Evolutionary conservation across 1,284 basidiomycete genomes (phyloP).

Genomic region (Athelia psychrophila): DNA sequence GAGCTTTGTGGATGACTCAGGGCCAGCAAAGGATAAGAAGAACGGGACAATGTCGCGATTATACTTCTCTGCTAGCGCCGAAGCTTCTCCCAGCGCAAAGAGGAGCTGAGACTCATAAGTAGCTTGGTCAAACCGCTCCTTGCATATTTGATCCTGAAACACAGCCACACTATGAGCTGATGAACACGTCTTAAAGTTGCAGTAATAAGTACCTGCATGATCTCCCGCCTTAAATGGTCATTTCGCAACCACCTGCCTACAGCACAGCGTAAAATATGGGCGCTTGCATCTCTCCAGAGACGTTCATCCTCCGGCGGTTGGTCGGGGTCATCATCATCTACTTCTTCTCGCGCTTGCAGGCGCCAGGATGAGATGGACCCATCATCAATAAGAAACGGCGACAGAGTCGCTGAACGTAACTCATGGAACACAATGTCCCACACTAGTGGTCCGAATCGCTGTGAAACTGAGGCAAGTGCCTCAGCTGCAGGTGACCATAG

Average conservation of each 20-base stretch:
- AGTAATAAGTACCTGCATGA: constrained; percentile 24
- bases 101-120: constrained; percentile 85
- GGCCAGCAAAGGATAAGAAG: constrained; percentile 62
- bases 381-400: not conserved
- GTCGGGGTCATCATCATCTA: constrained; percentile 27
- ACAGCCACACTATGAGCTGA: too few relatives aligned
- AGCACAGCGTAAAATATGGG: constrained; percentile 52
- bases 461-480: constrained; percentile 59
- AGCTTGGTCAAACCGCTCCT: constrained; percentile 69
- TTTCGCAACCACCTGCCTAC: constrained; percentile 45
- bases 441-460: constrained; percentile 62
- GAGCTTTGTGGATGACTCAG: constrained; percentile 39
- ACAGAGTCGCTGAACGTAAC: constrained; percentile 34
- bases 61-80: constrained; percentile 78
- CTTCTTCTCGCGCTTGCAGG: constrained; percentile 21
- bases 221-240: constrained; percentile 18
- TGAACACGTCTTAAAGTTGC: too few relatives aligned
- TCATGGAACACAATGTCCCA: constrained; percentile 75
- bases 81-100: constrained; percentile 59
- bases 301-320: constrained; percentile 64
- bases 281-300: constrained; percentile 72
- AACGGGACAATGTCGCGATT: constrained; percentile 79
- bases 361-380: not conserved
- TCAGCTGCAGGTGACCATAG: constrained; percentile 82
- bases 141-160: constrained; percentile 50